phyloP scores from a whole-genome alignment of 2,329 filamentous ascomycete genomes.

The Talaromyces islandicus region DNA sequence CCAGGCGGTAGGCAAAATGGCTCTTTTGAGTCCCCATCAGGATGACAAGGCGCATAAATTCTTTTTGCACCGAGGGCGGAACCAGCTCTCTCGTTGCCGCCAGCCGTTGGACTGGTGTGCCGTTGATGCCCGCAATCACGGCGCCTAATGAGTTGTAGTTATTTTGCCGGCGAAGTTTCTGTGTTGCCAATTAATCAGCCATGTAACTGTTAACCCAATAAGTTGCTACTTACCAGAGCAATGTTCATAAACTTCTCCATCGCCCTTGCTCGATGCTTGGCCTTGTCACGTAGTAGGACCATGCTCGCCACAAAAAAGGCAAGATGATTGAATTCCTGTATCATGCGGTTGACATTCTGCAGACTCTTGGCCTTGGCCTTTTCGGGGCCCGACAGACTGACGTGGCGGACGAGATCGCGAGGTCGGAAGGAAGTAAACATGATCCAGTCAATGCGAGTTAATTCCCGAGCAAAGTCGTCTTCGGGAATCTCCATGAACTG shows the following conservation, averaged over 20 bases:
- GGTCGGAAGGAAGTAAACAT: constrained; percentile 95
- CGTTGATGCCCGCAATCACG: constrained; percentile 85
- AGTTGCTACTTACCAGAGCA: constrained; percentile 46
- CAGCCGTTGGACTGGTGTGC: constrained; percentile 77
- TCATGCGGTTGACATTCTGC: constrained; percentile 89
- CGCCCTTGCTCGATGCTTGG: constrained; percentile 86
- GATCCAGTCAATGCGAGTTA: constrained; percentile 95
- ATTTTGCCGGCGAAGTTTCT: constrained; percentile 81
- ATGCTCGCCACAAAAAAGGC: constrained; percentile 78
- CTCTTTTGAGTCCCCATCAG: constrained; percentile 91
- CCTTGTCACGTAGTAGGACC: constrained; percentile 85
- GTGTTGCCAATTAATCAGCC: constrained; percentile 13
- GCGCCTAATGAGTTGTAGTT: constrained; percentile 98
- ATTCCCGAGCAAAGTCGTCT: constrained; percentile 79
- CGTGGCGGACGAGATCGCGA: constrained; percentile 86
- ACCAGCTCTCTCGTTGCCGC: constrained; percentile 73
- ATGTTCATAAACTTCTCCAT: constrained; percentile 95
- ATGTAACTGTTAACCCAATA: no score
- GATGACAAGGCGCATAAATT: constrained; percentile 81
- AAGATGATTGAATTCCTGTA: constrained; percentile 82
- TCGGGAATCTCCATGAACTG: constrained; percentile 82
- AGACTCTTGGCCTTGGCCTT: constrained; percentile 61
- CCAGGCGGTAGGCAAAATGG: constrained; percentile 90
- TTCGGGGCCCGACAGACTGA: constrained; percentile 59
- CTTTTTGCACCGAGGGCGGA: constrained; percentile 64